A percentile compares a stretch with the other conserved stretches of the same genome.
Evolutionary conservation across 257 asterid species (phyloP).

Genomic region (Cinchona pubescens): DNA sequence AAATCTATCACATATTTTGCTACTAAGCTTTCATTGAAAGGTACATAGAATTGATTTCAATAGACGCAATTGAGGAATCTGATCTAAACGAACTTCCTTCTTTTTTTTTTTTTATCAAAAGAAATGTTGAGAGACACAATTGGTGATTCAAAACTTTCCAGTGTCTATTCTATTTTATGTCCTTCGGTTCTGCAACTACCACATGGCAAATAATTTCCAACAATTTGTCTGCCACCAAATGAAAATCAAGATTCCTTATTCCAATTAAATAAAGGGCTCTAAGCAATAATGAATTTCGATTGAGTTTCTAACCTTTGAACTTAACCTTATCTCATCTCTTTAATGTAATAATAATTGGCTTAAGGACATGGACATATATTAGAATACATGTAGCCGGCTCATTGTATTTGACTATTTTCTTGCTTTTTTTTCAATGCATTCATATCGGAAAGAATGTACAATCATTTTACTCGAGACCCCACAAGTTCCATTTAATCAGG

Average conservation of each 20-base stretch:
- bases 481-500: conserved; percentile 7
- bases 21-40: not conserved
- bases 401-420: not conserved
- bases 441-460: not conserved
- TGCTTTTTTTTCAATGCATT: not conserved
- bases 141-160: conserved; percentile 22
- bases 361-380: conserved; percentile 7
- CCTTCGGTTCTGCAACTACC: conserved; percentile 46
- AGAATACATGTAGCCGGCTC: not conserved
- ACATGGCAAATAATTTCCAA: conserved; percentile 43
- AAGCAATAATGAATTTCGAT: conserved; percentile 27
- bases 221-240: conserved; percentile 80
- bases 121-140: conserved; percentile 5
- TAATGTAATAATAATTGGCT: conserved; percentile 10
- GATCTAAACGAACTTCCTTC: conserved; percentile 34
- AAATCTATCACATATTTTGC: not conserved
- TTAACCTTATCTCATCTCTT: conserved; percentile 6
- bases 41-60: conserved; percentile 10
- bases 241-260: conserved; percentile 62
- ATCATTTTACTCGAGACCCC: conserved; percentile 4
- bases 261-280: conserved; percentile 23
- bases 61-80: conserved; percentile 41
- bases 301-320: conserved; percentile 23
- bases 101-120: too few relatives aligned
- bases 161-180: conserved; percentile 18